Base-by-base conservation (phyloP, 345 rosid genomes). In the Cardiospermum halicacabum region DNA sequence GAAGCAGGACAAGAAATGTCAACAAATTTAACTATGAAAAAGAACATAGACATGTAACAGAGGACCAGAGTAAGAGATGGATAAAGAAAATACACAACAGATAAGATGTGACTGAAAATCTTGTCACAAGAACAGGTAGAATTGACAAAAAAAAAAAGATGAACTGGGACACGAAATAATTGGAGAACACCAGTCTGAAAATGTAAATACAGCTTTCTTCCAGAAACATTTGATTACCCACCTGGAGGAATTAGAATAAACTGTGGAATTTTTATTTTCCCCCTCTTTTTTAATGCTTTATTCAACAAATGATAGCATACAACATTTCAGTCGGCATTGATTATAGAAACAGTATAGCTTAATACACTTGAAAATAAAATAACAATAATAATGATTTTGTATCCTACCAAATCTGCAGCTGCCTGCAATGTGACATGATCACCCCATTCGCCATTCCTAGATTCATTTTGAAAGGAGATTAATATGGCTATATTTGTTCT, bases 371-470 rank as follows among this genome's bases (percentile, higher is more conserved):
- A 54, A 54, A 42, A 12, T n/a, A 58, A 37, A 47, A 39, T 31
- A 11, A 30, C 30, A 10, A 59, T 37, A 39, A n/a, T 45, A 10
- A 16, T 64, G 48, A 25, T 25, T 25, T 12, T 13, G 26, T 60
- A 13, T 4, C 75, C 58, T 84, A 89, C 96, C 77, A 53, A 64
- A 76, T 89, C 96, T 19, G 90, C 89, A 61, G 92, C 90, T 30
- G 96, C 92, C 64, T 89, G 92, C 75, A 89, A 74, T 19, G 96
- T 89, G 58, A 83, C 87, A 69, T 83, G 87, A 71, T 83, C 87
- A 57, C 87, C 87, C 87, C 87, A 83, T 63, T 82, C 89, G 24
- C 96, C 92, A 42, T 80, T 76, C 82, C 96, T 86, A 81, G 47
- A 56, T 58, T 49, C 71, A 72, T 40, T 53, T 28, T 67, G 24